Evolutionary conservation across 768 basidiomycete genomes (phyloP).

Genomic region (Lanmaoa pseudosensibilis): DNA sequence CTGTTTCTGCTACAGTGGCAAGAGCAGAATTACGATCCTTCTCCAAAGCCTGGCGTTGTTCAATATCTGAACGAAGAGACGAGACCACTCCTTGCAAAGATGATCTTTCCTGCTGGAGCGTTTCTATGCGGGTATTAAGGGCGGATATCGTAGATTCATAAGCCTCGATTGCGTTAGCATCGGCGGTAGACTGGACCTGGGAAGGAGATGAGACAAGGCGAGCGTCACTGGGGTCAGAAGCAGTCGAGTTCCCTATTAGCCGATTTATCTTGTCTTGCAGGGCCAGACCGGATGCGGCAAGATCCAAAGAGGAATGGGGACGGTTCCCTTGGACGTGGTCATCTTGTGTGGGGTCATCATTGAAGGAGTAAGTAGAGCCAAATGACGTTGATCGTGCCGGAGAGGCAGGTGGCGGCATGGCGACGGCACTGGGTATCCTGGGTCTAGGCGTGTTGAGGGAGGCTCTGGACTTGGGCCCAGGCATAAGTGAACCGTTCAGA

Average conservation of each 20-base stretch:
- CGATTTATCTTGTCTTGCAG: constrained; percentile 52
- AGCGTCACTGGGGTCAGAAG: constrained; percentile 13
- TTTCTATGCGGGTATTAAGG: constrained; percentile 45
- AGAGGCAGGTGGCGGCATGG: constrained; percentile 81
- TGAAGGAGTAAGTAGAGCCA: constrained; percentile 39
- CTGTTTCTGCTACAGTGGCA: constrained; percentile 41
- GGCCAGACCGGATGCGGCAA: constrained; percentile 40
- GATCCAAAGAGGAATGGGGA: constrained; percentile 32
- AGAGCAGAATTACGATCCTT: constrained; percentile 47
- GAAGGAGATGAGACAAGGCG: constrained; percentile 24
- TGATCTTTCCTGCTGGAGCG: constrained; percentile 69
- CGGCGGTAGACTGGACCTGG: constrained; percentile 43
- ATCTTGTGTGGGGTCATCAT: constrained; percentile 28
- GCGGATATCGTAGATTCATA: constrained; percentile 20
- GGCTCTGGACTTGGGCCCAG: constrained; percentile 32
- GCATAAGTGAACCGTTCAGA: constrained; percentile 14
- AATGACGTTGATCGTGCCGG: constrained; percentile 42
- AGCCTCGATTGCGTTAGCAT: constrained; percentile 4
- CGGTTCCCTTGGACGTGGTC: constrained; percentile 13
- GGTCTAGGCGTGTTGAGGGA: constrained; percentile 56
- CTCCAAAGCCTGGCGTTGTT: constrained; percentile 34
- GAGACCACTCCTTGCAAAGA: constrained; percentile 46
- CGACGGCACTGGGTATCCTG: constrained; percentile 67
- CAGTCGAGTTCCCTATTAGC: constrained; percentile 37
- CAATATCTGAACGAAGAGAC: constrained; percentile 22